A percentile compares a stretch with the other conserved stretches of the same genome.
Evolutionary conservation across 2,329 filamentous ascomycete species (phyloP).

Genomic region (Furcasterigmium furcatum): DNA sequence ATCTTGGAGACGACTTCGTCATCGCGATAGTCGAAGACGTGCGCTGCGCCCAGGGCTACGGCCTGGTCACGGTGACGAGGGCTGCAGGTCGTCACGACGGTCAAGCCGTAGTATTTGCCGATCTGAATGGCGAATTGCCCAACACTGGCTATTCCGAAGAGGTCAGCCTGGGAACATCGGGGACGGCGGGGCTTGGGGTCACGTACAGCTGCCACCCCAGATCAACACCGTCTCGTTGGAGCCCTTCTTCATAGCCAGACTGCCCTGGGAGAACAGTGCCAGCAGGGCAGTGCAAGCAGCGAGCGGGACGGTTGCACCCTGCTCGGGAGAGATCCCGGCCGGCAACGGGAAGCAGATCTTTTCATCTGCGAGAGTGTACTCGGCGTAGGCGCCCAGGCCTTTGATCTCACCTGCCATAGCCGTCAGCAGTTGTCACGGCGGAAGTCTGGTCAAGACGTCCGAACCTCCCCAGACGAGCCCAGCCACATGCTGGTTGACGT

Average conservation of each 20-base stretch:
- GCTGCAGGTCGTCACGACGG: constrained; percentile 30
- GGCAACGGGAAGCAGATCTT: constrained; percentile 35
- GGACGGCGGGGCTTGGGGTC: background rate
- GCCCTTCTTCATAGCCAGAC: constrained; percentile 24
- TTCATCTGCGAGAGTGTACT: constrained; percentile 36
- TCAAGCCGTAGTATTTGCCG: constrained; percentile 23
- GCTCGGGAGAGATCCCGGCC: constrained; percentile 17
- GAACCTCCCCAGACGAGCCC: constrained; percentile 25
- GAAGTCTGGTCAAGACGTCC: background rate
- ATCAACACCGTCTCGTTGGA: constrained; percentile 26
- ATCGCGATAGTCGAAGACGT: constrained; percentile 37
- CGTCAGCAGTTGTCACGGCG: background rate
- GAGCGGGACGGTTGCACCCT: constrained; percentile 34
- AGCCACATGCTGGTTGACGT: constrained; percentile 16
- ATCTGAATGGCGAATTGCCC: constrained; percentile 32
- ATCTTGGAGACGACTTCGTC: constrained; percentile 29
- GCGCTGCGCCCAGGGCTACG: constrained; percentile 24
- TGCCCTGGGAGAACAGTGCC: constrained; percentile 32
- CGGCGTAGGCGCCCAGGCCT: constrained; percentile 32
- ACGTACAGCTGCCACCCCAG: constrained; percentile 40
- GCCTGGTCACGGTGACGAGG: constrained; percentile 25
- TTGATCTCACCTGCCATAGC: constrained; percentile 15
- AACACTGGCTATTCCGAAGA: constrained; percentile 24
- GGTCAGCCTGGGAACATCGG: background rate
- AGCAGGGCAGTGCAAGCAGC: constrained; percentile 34